phyloP scores from a whole-genome alignment of 495 filamentous ascomycete species.

The Echria macrotheca region DNA sequence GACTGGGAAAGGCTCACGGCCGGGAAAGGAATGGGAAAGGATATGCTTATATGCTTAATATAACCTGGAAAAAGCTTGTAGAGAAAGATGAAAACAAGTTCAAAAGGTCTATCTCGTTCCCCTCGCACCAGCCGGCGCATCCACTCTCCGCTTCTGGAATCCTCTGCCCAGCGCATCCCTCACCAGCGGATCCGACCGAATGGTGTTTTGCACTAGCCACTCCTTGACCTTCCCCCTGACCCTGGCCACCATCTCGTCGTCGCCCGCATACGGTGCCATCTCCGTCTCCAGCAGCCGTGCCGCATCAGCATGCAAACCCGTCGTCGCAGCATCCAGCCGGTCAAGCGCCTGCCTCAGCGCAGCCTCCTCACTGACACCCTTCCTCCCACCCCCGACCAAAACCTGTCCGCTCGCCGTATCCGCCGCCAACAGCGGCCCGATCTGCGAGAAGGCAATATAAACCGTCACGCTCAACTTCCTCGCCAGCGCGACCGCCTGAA shows the following conservation, averaged over 20 bases:
- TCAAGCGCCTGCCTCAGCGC: slow-evolving; percentile 46
- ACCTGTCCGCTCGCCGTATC: slow-evolving; percentile 25
- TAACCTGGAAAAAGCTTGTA: no score
- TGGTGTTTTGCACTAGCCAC: slow-evolving; percentile 70
- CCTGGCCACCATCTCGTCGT: slow-evolving; percentile 53
- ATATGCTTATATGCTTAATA: no score
- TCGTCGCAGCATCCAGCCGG: slow-evolving; percentile 48
- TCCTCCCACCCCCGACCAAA: slow-evolving; percentile 12
- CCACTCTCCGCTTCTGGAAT: slow-evolving; percentile 51
- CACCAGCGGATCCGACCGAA: slow-evolving; percentile 68
- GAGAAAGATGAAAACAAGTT: no score
- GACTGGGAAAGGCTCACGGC: no score
- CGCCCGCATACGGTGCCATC: slow-evolving; percentile 74
- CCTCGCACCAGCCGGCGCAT: slow-evolving; percentile 51
- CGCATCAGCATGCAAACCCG: slow-evolving; percentile 60
- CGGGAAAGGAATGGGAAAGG: no score
- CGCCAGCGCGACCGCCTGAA: slow-evolving; percentile 74
- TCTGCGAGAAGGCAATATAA: slow-evolving; percentile 86
- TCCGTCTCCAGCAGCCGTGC: slow-evolving; percentile 67
- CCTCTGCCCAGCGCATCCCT: slow-evolving; percentile 63
- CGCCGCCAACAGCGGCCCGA: slow-evolving; percentile 56
- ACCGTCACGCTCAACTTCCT: slow-evolving; percentile 72
- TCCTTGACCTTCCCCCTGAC: slow-evolving; percentile 65
- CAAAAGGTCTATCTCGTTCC: slow-evolving; percentile 42
- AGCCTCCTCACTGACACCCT: slow-evolving; percentile 33